A percentile compares a stretch with the other conserved stretches of the same genome.
Evolutionary conservation across 352 stramenopile species (phyloP).

Genomic region (Globisporangium recalcitrans): DNA sequence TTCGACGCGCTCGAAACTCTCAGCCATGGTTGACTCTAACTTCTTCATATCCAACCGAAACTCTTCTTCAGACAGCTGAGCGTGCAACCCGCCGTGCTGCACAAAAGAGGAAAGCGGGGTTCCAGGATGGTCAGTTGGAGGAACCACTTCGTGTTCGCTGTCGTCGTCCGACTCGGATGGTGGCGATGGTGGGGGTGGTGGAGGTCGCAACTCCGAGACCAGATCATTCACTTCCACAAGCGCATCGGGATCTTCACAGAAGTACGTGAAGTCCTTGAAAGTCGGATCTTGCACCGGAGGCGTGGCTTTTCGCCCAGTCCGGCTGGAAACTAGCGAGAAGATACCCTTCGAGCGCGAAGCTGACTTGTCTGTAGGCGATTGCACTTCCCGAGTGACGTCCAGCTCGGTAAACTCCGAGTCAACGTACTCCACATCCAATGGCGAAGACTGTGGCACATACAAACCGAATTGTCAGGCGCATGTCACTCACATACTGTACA

Average conservation of each 20-base stretch:
- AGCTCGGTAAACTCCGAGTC: constrained; percentile 84
- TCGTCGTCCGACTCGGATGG: constrained; percentile 28
- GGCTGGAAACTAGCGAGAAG: constrained; percentile 72
- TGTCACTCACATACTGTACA: neutral
- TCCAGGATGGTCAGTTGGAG: constrained; percentile 31
- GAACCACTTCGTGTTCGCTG: constrained; percentile 21
- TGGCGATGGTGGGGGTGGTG: constrained; percentile 34
- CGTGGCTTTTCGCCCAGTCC: constrained; percentile 55
- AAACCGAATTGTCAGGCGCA: neutral
- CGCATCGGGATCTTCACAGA: constrained; percentile 81
- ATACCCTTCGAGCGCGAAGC: constrained; percentile 72
- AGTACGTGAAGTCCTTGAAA: constrained; percentile 90
- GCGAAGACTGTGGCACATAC: constrained; percentile 40
- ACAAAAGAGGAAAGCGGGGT: constrained; percentile 83
- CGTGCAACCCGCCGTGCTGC: constrained; percentile 61
- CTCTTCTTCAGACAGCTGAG: constrained; percentile 32
- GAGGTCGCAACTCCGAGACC: constrained; percentile 70
- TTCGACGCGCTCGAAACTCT: constrained; percentile 74
- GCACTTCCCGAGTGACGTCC: constrained; percentile 74
- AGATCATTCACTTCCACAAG: constrained; percentile 80
- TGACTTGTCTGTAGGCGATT: constrained; percentile 82
- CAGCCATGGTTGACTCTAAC: constrained; percentile 54
- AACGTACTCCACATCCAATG: constrained; percentile 83
- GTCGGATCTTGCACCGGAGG: constrained; percentile 82
- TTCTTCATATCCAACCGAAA: constrained; percentile 65